Evolutionary conservation across 352 stramenopile species (phyloP).

Genomic region (Phytophthora chlamydospora): DNA sequence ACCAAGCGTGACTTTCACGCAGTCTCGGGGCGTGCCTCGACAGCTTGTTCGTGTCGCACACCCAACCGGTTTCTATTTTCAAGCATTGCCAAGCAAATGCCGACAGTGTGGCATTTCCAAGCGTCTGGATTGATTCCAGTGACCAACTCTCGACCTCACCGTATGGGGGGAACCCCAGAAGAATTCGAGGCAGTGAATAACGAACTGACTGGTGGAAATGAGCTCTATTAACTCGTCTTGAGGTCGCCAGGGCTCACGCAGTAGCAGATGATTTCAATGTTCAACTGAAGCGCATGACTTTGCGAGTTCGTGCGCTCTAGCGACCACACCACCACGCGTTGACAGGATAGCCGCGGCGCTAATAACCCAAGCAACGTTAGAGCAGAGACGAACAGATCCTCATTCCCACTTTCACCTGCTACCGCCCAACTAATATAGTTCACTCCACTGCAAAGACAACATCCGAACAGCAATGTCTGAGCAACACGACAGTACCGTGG

Average conservation of each 20-base stretch:
- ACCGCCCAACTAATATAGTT: neutral
- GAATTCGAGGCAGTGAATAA: too few relatives aligned
- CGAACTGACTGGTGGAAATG: too few relatives aligned
- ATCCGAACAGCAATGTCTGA: neutral
- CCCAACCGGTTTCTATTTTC: neutral
- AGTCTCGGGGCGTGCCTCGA: too few relatives aligned
- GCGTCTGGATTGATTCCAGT: too few relatives aligned
- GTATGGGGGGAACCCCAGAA: too few relatives aligned
- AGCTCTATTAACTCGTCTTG: too few relatives aligned
- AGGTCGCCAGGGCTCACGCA: too few relatives aligned
- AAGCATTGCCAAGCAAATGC: slow-evolving; percentile 5
- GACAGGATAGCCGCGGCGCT: slow-evolving; percentile 4
- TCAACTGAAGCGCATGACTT: slow-evolving; percentile 4
- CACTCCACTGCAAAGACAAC: neutral
- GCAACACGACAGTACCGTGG: neutral
- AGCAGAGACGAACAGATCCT: neutral
- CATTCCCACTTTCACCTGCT: neutral
- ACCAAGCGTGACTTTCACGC: too few relatives aligned
- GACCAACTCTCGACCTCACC: too few relatives aligned
- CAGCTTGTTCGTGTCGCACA: slow-evolving; percentile 7
- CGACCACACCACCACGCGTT: neutral
- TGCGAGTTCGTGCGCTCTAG: neutral
- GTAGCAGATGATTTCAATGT: slow-evolving; percentile 1
- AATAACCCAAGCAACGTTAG: neutral
- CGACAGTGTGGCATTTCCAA: slow-evolving; percentile 3